Conservation (phyloP, 2,329 filamentous ascomycete species). For the Trichoderma koningii region DNA sequence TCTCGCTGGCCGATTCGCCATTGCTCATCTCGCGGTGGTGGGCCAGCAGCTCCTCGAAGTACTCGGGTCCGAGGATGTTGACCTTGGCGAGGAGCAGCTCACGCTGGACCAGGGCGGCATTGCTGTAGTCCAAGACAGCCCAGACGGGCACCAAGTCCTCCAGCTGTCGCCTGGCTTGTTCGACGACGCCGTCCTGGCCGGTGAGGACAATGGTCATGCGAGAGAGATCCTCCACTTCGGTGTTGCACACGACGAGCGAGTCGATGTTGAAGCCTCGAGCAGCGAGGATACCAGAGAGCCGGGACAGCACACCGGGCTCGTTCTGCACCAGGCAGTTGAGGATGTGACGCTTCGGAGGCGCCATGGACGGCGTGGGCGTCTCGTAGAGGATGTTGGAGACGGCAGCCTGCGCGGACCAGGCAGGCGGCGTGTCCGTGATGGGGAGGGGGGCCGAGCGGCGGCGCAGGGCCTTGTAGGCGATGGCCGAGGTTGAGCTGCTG, state of each 20-base stretch:
- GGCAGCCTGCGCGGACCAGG: slow-evolving; percentile 89
- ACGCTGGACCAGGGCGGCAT: slow-evolving; percentile 88
- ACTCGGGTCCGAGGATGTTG: slow-evolving; percentile 94
- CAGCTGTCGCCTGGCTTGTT: slow-evolving; percentile 92
- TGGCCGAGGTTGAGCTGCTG: slow-evolving; percentile 82
- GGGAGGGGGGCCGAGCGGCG: slow-evolving; percentile 85
- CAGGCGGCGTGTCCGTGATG: slow-evolving; percentile 70
- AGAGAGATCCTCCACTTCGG: slow-evolving; percentile 92
- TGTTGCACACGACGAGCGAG: slow-evolving; percentile 95
- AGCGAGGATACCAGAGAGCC: slow-evolving; percentile 92
- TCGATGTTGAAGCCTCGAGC: slow-evolving; percentile 99
- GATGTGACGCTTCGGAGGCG: slow-evolving; percentile 89
- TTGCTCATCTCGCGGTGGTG: slow-evolving; percentile 88
- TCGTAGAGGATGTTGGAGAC: slow-evolving; percentile 99
- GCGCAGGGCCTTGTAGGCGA: slow-evolving; percentile 96
- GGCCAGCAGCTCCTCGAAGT: slow-evolving; percentile 93
- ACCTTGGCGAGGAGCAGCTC: slow-evolving; percentile 95
- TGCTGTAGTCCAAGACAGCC: slow-evolving; percentile 96
- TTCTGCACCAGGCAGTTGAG: slow-evolving; percentile 99
- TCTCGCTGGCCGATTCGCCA: slow-evolving; percentile 50
- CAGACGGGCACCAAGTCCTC: slow-evolving; percentile 97
- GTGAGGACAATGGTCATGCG: slow-evolving; percentile 99
- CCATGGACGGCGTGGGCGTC: slow-evolving; percentile 80
- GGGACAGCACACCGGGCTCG: slow-evolving; percentile 94
- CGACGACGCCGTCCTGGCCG: slow-evolving; percentile 93